Base-by-base conservation (phyloP, 768 basidiomycete species). In the Xerocomus spinulosus region DNA sequence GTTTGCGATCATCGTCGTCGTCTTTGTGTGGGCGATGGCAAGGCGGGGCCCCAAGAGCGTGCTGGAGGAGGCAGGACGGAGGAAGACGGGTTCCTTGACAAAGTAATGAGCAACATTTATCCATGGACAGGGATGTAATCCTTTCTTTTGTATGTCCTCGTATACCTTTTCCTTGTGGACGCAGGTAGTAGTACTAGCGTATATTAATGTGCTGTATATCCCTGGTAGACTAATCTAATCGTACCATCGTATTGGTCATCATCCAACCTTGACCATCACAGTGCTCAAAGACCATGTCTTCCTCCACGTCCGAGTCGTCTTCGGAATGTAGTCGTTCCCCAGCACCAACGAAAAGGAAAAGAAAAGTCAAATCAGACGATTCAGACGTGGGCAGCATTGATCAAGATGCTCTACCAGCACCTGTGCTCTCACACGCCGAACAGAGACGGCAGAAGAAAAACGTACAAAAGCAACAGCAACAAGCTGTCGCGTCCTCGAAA, bases 11-110 rank as follows among this genome's bases (percentile, higher is more conserved):
- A 80, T 92, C 53, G 74, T 91, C 26, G 46, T 83, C 34, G 81
- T 90, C 44, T 92, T 92, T 64, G 63, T 92, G 45, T 89, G 80
- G 76, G 79, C 85, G 28, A 86, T 90, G 82, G 86, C 87, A 49
- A 80, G 73, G 66, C 74, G 79, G 17, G 88, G 90, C 3, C 88
- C 88, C 6, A 83, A 81, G 68, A 75, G 76, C 44, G 79, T 91
- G 25, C 56, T 89, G 48, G 71, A 70, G 30, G 76, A 80, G 48
- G 70, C 71, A 7, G 67, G 71, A 40, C 53, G 53, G 42, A 60
- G 56, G 53, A 66, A 60, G 53, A 58, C 54, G 4, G 46, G 48
- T 18, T 52, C 36, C n/a, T 47, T 51, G 52, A 53, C 9, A 18
- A 39, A 36, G 30, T 57, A 48, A 24, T 13, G 40, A 17, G 21